Base-by-base conservation (phyloP, 2,329 filamentous ascomycete genomes). In the Zasmidium citrigriseum region DNA sequence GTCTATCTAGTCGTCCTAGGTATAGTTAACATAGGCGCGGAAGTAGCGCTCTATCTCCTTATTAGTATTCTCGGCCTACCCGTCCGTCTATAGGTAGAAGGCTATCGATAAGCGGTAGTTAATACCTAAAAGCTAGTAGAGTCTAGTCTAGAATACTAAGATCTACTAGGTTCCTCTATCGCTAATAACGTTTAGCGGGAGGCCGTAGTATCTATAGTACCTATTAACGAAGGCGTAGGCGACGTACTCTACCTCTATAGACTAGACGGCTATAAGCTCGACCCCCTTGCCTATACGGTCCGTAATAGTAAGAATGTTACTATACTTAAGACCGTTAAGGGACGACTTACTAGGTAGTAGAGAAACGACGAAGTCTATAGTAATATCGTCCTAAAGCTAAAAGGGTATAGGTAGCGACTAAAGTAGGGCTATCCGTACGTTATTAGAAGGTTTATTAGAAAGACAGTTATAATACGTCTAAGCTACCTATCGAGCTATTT, bases 1-100 rank as follows among this genome's bases (percentile, higher is more conserved):
- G 27, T 34, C 27, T 34, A 34, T 34, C 27, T 34, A 34, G 27
- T 34, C 14, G 14, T 34, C 27, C 14, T 34, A 34, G 14, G 27
- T 14, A 14, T 34, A 34, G 14, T 7, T 25, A 29, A 50, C 20
- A 20, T 55, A 55, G 2, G 44, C 9, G 4, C 18, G 5, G 14
- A 55, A 23, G 22, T 55, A 55, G 12, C 34, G 16, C 23, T 55
- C 44, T 49, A 55, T 2, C 18, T 41, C 22, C 53, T 48, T 22
- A 44, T 55, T 55, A 9, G 25, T 48, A 18, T 45, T 48, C 53
- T 55, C 18, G 3, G 23, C 22, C 46, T 55, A 45, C 3, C 24
- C 20, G n/a, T 48, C 20, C 1, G 16, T 45, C 18, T 24, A 22
- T 27, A 38, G 38, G 20, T 54, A 38, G 51, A 46, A 54, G 18